Evolutionary conservation across 1,284 basidiomycete genomes (phyloP), one percentile per base, ranked within the genome.

Genomic region (Pulveroboletus ridleyi): DNA sequence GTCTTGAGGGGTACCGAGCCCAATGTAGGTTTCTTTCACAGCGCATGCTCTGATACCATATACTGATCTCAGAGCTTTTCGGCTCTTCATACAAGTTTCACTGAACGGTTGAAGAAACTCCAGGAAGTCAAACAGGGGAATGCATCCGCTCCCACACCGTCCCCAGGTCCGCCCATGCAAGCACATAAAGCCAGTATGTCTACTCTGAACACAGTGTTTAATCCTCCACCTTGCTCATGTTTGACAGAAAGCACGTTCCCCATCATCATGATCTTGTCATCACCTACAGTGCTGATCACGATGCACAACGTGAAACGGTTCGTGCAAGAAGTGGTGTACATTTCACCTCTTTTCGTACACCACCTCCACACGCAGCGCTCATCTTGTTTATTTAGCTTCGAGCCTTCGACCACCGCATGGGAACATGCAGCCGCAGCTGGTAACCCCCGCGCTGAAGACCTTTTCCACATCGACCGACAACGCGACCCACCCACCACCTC

Each of bases 281-380:
- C 35, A 35, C 35, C 35, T 9, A 35, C 35, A 35, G 35, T 9
- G 13, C 35, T 99, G 61, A 89, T 99, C 74, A 98, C 95, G 9
- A 98, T 99, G 95, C 92, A 96, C 86, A 99, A 99, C 77, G 95
- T 99, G 66, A 95, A 95, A 76, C 87, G 87, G 56, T 97, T 99
- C 78, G 80, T 99, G 22, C 95, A 98, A 80, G 94, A 98, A 72
- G 89, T 95, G 3, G 81, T 89, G 86, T 96, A 80, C 13, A 9
- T 35, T 3, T 3, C 29, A 5, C 5, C 29, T 35, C 13, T 10
- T 9, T 2, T 35, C 10, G 7, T 9, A 2, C 10, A 10, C 13
- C 35, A 35, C 35, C 35, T 35, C 35, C 13, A 35, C 35, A 35
- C 35, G 13, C 7, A 13, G 35, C 35, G 13, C 35, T 35, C 35